Base-by-base conservation (phyloP, 2,329 filamentous ascomycete species). In the Scytalidium lignicola region DNA sequence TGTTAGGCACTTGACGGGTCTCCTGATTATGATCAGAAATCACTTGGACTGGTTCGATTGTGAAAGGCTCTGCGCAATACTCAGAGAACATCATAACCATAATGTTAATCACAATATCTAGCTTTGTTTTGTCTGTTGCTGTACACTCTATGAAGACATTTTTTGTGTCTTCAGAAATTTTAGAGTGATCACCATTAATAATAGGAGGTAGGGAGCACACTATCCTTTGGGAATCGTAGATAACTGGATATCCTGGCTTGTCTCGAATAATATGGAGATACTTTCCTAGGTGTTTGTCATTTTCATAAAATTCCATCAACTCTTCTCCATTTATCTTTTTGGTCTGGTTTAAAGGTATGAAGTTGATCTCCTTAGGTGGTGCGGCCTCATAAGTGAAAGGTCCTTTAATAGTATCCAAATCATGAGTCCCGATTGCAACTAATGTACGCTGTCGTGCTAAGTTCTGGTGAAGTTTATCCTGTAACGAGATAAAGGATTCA, bases 91-190 rank as follows among this genome's bases (percentile, higher is more conserved):
- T 99, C 62, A 92, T 83, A 40, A 96, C 88, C 67, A 99, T 85
- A 65, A 96, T 96, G 67, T 95, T 90, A 71, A 87, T 89, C 53
- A 96, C 92, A 56, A 99, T 89, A 60, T 96, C 91, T 41, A 97
- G 80, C 74, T 99, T 99, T 22, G 95, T 99, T 65, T 87, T 85
- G 67, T 99, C 93, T 39, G 90, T 92, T 39, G 91, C 95, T 7
- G 93, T 99, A 62, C 96, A 90, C 70, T 99, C 93, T 67, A 99
- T 95, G 70, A 99, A 88, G 63, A 99, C 82, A 63, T 99, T 96
- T 65, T 80, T 92, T 51, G 91, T 97, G 66, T 95, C 74, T 41
- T 95, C 73, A 7, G 85, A 90, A 66, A 99, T 99, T 73, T 99
- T 99, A 62, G 91, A 96, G 72, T 93, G 91, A 64, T 99, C 82